Evolutionary conservation across 2,329 filamentous ascomycete species (phyloP).

Genomic region (Penicillium sp.): DNA sequence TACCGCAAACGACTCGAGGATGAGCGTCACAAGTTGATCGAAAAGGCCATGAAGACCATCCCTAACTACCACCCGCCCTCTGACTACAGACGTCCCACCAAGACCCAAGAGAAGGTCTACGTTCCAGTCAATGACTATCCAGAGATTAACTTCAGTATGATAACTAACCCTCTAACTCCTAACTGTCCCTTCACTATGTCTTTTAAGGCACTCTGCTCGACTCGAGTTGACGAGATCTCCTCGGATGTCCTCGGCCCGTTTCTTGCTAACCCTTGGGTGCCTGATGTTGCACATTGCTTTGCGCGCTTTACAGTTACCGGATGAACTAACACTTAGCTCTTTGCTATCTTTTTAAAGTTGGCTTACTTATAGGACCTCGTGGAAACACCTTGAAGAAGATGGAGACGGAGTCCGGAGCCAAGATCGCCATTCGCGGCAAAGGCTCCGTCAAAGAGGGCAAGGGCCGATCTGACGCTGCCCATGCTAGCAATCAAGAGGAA

Average conservation of each 20-base stretch:
- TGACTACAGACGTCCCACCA: slow-evolving; percentile 97
- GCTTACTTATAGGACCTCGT: slow-evolving; percentile 99
- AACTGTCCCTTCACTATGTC: slow-evolving; percentile 50
- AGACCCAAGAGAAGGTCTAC: slow-evolving; percentile 99
- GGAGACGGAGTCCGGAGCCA: slow-evolving; percentile 94
- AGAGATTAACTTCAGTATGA: slow-evolving; percentile 99
- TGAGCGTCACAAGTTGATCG: slow-evolving; percentile 96
- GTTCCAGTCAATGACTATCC: slow-evolving; percentile 99
- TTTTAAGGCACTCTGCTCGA: slow-evolving; percentile 42
- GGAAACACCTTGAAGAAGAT: slow-evolving; percentile 99
- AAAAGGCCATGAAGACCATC: slow-evolving; percentile 99
- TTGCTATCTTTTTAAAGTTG: slow-evolving; percentile 77
- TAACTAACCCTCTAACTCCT: slow-evolving; percentile 97
- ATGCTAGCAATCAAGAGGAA: slow-evolving; percentile 99
- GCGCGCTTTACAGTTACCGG: slow-evolving; percentile 37
- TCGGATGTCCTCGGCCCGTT: slow-evolving; percentile 38
- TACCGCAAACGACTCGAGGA: slow-evolving; percentile 98
- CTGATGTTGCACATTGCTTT: slow-evolving; percentile 32
- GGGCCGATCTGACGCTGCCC: slow-evolving; percentile 95
- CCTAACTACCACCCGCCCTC: slow-evolving; percentile 98
- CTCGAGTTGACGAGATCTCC: slow-evolving; percentile 38
- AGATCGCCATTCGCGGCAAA: slow-evolving; percentile 99
- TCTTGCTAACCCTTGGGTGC: slow-evolving; percentile 41
- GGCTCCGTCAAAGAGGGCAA: slow-evolving; percentile 99
- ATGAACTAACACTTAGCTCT: slow-evolving; percentile 84